Evolutionary conservation across 495 filamentous ascomycete species (phyloP).

Genomic region (Neurospora sp.): DNA sequence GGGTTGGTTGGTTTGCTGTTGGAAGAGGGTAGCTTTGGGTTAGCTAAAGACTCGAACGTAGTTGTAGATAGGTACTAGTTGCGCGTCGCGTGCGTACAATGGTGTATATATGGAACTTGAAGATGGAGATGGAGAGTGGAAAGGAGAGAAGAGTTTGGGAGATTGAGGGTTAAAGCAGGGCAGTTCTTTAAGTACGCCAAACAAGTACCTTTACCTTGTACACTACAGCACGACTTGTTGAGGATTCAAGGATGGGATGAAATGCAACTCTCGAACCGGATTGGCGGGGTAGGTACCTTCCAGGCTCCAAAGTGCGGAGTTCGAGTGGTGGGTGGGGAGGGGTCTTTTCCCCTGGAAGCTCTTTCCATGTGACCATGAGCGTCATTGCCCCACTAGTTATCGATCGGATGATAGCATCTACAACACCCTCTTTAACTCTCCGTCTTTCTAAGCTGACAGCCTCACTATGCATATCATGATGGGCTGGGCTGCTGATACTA

Average conservation of each 20-base stretch:
- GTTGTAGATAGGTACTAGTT: background rate
- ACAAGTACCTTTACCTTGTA: background rate
- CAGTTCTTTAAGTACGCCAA: background rate
- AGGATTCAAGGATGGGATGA: background rate
- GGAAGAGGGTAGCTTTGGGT: background rate
- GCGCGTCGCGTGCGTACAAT: background rate
- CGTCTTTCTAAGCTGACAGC: background rate
- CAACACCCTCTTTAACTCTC: background rate
- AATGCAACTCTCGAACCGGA: background rate
- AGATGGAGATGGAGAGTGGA: background rate
- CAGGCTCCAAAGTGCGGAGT: background rate
- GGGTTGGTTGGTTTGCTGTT: background rate
- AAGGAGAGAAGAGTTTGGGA: background rate
- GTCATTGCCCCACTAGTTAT: slow-evolving; percentile 3
- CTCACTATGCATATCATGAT: background rate
- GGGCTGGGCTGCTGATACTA: background rate
- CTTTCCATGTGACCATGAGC: slow-evolving; percentile 5
- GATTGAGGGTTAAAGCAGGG: background rate
- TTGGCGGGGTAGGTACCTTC: background rate
- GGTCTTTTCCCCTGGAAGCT: background rate
- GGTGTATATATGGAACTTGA: background rate
- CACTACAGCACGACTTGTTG: background rate
- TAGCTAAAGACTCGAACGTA: background rate
- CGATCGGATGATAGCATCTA: background rate
- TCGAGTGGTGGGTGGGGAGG: background rate